A percentile compares a stretch with the other conserved stretches of the same genome.
These are phyloP conservation scores for Cicer chorassanicum DNA, from an alignment of 306 rosid genomes.

Conservation along the genomic window DNA sequence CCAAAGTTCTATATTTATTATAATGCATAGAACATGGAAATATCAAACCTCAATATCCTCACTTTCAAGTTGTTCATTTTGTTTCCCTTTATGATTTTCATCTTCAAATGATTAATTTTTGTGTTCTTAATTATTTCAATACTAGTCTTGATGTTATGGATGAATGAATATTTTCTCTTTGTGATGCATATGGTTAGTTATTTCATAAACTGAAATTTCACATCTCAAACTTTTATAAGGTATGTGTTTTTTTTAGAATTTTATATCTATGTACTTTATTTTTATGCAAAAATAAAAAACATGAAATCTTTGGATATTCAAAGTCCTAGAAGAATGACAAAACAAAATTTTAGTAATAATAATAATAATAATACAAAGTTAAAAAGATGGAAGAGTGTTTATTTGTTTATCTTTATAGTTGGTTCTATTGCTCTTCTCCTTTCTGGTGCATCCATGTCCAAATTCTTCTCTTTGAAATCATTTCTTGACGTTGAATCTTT, in stretches of 20 bases:
- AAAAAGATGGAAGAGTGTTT: conserved; percentile 57
- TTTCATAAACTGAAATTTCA: conserved; percentile 44
- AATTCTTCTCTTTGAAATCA: conserved; percentile 54
- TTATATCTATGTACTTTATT: neutral
- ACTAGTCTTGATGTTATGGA: conserved; percentile 44
- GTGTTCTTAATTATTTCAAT: conserved; percentile 33
- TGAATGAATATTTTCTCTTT: conserved; percentile 48
- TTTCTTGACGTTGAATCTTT: conserved; percentile 51
- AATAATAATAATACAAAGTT: conserved; percentile 28
- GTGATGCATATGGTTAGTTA: conserved; percentile 43
- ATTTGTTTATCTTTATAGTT: conserved; percentile 47
- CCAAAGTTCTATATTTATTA: conserved; percentile 41
- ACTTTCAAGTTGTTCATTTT: conserved; percentile 26
- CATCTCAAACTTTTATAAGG: conserved; percentile 8
- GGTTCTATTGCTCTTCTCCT: conserved; percentile 60
- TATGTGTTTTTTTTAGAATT: conserved; percentile 6
- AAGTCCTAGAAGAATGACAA: conserved; percentile 49
- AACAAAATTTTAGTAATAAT: conserved; percentile 39
- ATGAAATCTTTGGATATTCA: conserved; percentile 37
- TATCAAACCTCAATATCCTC: conserved; percentile 44
- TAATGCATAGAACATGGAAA: neutral
- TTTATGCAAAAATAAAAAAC: conserved; percentile 16
- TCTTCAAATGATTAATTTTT: conserved; percentile 43
- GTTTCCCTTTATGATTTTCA: conserved; percentile 21
- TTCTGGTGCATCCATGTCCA: conserved; percentile 51